Evolutionary conservation across 1,139 yeast genomes (phyloP), one percentile per base, ranked within the genome.

Genomic region (Pichia sp.): DNA sequence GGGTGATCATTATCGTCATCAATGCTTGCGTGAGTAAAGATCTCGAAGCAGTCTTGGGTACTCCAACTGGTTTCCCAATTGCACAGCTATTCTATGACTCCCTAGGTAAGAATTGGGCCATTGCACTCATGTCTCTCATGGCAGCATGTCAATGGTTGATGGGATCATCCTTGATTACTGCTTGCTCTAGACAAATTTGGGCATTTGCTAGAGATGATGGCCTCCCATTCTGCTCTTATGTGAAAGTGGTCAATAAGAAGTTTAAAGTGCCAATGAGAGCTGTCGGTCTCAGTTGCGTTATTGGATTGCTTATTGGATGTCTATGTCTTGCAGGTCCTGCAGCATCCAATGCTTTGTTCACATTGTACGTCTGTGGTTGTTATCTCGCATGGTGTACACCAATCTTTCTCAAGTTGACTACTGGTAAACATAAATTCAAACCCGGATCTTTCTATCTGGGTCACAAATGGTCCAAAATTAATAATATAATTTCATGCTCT

Each of bases 401-500:
- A 26, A 67, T 75, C 29, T 57, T 73, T 34, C 56, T 74, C 38
- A 62, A 76, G 41, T 50, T 72, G 37, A 62, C 73, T 4, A 49
- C 52, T 30, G 76, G 75, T 33, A 63, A 59, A 37, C 60, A 66
- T 32, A 59, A 66, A 32, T 78, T 78, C 52, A 63, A 58, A 14
- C 84, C 84, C 0, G 88, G 88, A 9, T 69, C 74, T 7, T 79
- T 79, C 52, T 71, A 73, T 53, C 59, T 77, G 44, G 87, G 87
- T 22, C 40, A 56, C 13, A 48, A 64, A 35, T 29, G 38, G 22
- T 72, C 80, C 2, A 65, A 65, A 10, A 45, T 68, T 10, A 52
- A 68, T 23, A 67, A 67, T 19, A 58, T 64, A 61, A 46, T 51
- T 31, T 39, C 53, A 9, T 45, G 52, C 30, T 9, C 33, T 9